Evolutionary conservation across 2,329 filamentous ascomycete species (phyloP).

Genomic region (Cladosporium sp.): DNA sequence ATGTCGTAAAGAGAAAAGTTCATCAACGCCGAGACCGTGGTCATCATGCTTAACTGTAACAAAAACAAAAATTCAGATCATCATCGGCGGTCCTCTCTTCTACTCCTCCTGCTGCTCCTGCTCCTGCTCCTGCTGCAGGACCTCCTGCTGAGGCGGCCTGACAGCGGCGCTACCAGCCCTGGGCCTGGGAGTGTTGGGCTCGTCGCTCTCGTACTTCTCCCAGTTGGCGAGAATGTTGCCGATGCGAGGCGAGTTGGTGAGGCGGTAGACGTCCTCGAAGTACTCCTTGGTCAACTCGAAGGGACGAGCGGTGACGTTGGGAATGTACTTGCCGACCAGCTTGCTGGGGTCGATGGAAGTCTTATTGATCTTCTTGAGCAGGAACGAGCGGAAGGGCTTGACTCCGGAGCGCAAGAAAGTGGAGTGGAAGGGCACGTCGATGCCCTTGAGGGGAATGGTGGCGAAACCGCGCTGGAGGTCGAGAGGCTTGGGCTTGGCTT

Average conservation of each 20-base stretch:
- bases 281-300: constrained; percentile 98
- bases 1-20: constrained; percentile 1
- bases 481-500: constrained; percentile 81
- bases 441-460: constrained; percentile 92
- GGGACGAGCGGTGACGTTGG: constrained; percentile 93
- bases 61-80: neutral
- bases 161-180: constrained; percentile 26
- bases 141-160: neutral
- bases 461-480: constrained; percentile 93
- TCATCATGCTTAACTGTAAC: neutral
- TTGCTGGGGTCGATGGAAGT: constrained; percentile 96
- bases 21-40: constrained; percentile 4
- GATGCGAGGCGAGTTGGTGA: constrained; percentile 79
- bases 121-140: no score
- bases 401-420: constrained; percentile 97
- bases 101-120: neutral
- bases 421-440: constrained; percentile 98
- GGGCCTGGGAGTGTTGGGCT: constrained; percentile 24
- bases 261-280: constrained; percentile 95
- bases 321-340: constrained; percentile 97
- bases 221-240: constrained; percentile 76
- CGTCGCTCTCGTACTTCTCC: constrained; percentile 48
- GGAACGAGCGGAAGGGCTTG: constrained; percentile 96
- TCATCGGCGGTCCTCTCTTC: neutral
- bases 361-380: constrained; percentile 99